phyloP scores from a whole-genome alignment of 768 basidiomycete genomes.

The Suillus subluteus region DNA sequence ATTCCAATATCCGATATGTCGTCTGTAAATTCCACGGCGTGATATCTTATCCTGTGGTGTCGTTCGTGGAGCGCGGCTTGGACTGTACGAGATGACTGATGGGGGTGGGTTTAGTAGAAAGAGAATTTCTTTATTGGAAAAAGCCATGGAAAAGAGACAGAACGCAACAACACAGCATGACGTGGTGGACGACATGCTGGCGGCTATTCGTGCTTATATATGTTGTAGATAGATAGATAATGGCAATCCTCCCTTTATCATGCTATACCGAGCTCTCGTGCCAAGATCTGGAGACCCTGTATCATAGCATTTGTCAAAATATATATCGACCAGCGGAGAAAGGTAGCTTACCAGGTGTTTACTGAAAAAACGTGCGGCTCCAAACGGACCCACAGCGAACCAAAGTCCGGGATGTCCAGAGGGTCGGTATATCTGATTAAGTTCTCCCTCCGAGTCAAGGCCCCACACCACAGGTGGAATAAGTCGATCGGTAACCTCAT shows the following conservation, averaged over 20 bases:
- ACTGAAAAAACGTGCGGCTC: not conserved
- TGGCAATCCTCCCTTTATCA: not conserved
- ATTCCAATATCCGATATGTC: too few relatives aligned
- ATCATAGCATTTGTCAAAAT: not conserved
- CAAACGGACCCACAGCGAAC: not conserved
- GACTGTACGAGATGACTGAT: too few relatives aligned
- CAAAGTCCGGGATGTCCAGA: conserved; percentile 4
- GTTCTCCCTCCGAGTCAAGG: conserved; percentile 4
- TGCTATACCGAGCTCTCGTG: conserved; percentile 3
- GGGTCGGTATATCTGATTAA: not conserved
- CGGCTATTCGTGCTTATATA: too few relatives aligned
- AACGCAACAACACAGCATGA: too few relatives aligned
- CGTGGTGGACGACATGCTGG: too few relatives aligned
- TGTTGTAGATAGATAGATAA: not conserved
- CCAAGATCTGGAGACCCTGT: conserved; percentile 5
- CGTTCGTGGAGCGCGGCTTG: too few relatives aligned
- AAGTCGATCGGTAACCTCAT: not conserved
- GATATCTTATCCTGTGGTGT: too few relatives aligned
- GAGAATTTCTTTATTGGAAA: too few relatives aligned
- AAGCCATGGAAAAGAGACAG: too few relatives aligned
- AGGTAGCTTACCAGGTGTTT: not conserved
- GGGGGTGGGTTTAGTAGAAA: too few relatives aligned
- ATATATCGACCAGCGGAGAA: not conserved
- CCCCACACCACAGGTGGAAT: not conserved
- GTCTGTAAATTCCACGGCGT: too few relatives aligned